Base-by-base conservation (phyloP, 768 basidiomycete species). In the Cyclocybe cylindracea region DNA sequence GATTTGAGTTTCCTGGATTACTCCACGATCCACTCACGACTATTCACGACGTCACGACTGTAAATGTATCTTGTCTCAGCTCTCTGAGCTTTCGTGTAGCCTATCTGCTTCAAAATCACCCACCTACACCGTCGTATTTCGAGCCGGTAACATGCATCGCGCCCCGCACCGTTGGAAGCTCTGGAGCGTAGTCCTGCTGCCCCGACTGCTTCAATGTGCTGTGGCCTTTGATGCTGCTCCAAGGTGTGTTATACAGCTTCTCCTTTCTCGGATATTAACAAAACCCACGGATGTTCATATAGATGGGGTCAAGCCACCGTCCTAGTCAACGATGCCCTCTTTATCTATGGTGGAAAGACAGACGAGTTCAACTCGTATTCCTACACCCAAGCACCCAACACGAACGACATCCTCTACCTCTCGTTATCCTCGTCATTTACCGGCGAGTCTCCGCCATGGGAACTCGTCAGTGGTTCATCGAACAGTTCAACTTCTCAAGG, bases 241-340 rank as follows among this genome's bases (percentile, higher is more conserved):
- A 47, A 65, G 69, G 69, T 66, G 19, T 37, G 59, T 46, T 41
- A 10, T 10, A 2, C 7, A 39, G 10, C 32, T 8, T 42, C 16
- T 16, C 18, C 38, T 14, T 38, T n/a, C 18, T 44, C 35, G 39
- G n/a, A 10, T 29, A 10, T 2, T 10, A 18, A 43, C 41, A 9
- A 44, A 11, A 48, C 13, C 35, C n/a, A n/a, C 33, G 24, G 8
- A 46, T 6, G 9, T 29, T 31, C n/a, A 8, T 54, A 14, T 34
- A 94, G 94, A 75, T 96, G 94, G 94, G 94, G 86, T 29, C 91
- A 92, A 56, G 88, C 89, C 4, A 70, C 74, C 1, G 78, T 83
- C 14, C 61, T 87, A 39, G 65, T 87, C 18, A 73, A 79, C 60
- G 76, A 82, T 55, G 74, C 75, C 9, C 73, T 95, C 39, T 84